phyloP scores from a whole-genome alignment of 2,329 filamentous ascomycete genomes.

The Colletotrichum liaoningense region DNA sequence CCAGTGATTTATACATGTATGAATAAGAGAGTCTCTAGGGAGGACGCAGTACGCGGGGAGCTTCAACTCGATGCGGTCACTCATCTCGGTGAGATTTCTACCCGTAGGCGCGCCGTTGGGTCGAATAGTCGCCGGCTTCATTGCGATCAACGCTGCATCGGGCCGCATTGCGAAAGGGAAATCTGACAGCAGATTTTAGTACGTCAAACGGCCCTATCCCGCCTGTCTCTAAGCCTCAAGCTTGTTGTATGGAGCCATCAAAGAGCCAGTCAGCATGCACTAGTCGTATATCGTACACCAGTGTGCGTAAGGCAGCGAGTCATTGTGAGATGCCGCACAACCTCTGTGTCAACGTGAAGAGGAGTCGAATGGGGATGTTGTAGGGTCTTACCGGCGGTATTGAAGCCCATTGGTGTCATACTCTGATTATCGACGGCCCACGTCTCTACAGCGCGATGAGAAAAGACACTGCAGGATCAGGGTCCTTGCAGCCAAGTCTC shows the following conservation, averaged over 20 bases:
- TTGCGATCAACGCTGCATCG: neutral
- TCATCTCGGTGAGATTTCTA: neutral
- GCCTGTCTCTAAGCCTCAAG: neutral
- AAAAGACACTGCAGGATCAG: neutral
- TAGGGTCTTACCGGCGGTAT: neutral
- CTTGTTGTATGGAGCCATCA: neutral
- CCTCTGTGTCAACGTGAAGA: neutral
- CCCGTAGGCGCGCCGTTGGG: neutral
- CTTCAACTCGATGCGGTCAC: neutral
- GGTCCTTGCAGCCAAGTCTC: neutral
- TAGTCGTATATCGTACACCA: neutral
- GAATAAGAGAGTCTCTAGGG: neutral
- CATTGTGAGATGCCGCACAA: neutral
- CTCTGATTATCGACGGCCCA: neutral
- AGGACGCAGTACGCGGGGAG: neutral
- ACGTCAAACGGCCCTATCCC: neutral
- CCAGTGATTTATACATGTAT: neutral
- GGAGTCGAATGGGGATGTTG: neutral
- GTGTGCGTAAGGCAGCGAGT: neutral
- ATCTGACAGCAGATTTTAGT: slow-evolving; percentile 32
- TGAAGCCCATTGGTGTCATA: neutral
- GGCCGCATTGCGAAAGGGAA: no score
- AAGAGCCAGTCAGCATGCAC: neutral
- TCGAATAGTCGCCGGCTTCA: neutral
- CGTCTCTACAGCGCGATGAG: neutral